Evolutionary conservation across 2,329 filamentous ascomycete genomes (phyloP).

Genomic region (Zymoseptoria pseudotritici): DNA sequence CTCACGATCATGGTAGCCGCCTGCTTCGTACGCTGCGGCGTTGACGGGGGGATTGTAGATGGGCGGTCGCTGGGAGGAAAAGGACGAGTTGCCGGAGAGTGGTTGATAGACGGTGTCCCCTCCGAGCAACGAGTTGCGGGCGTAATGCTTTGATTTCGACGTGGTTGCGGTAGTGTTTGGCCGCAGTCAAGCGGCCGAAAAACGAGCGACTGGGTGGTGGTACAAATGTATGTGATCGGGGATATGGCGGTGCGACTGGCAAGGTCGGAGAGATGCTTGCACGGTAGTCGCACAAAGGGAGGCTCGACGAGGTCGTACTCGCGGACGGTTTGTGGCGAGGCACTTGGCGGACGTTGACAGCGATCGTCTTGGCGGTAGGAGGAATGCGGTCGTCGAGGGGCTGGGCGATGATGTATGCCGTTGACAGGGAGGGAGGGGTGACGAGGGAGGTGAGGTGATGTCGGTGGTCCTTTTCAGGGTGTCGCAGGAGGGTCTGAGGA

Average conservation of each 20-base stretch:
- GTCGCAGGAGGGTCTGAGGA: neutral
- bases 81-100: slow-evolving; percentile 36
- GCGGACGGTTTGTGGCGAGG: neutral
- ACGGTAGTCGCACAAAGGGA: neutral
- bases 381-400: neutral
- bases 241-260: neutral
- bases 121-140: slow-evolving; percentile 53
- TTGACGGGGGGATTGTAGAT: slow-evolving; percentile 16
- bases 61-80: slow-evolving; percentile 20
- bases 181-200: slow-evolving; percentile 20
- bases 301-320: neutral
- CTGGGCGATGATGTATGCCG: neutral
- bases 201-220: neutral
- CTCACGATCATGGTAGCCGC: slow-evolving; percentile 46
- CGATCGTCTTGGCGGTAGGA: neutral
- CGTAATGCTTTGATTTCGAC: slow-evolving; percentile 49
- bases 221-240: neutral
- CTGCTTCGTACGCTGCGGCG: slow-evolving; percentile 31
- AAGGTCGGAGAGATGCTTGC: neutral
- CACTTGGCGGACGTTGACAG: neutral
- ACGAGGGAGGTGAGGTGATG: neutral
- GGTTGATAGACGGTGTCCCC: slow-evolving; percentile 34
- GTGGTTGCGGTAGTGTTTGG: slow-evolving; percentile 25
- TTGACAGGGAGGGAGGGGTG: neutral
- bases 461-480: neutral